These are phyloP conservation scores for Chrysoporthe puriensis DNA, from an alignment of 2,329 filamentous ascomycete species.

Conservation along the genomic window DNA sequence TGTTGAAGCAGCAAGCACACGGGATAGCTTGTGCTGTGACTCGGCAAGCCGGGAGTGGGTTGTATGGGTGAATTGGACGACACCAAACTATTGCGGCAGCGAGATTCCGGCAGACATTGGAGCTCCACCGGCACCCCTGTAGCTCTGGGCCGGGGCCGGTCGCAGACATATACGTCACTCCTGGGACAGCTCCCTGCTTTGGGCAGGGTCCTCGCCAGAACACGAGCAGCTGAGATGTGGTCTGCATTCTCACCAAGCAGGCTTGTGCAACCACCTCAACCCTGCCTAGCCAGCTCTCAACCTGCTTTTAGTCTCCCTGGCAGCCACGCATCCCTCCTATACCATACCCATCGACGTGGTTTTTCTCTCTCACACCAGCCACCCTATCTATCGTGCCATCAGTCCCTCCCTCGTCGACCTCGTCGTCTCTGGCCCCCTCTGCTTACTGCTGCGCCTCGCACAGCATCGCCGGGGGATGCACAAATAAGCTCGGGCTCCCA, in stretches of 20 bases:
- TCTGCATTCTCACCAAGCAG: neutral
- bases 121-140: neutral
- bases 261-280: slow-evolving; percentile 6
- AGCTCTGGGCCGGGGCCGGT: neutral
- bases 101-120: neutral
- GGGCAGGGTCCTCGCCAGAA: slow-evolving; percentile 2
- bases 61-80: neutral
- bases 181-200: slow-evolving; percentile 10
- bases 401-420: slow-evolving; percentile 8
- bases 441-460: slow-evolving; percentile 7
- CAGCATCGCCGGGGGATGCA: neutral
- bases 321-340: slow-evolving; percentile 2
- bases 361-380: slow-evolving; percentile 20
- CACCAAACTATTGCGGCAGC: neutral
- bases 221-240: slow-evolving; percentile 6
- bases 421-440: slow-evolving; percentile 12
- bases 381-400: neutral
- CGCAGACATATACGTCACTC: slow-evolving; percentile 8
- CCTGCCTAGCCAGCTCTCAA: slow-evolving; percentile 11
- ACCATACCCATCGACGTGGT: slow-evolving; percentile 13
- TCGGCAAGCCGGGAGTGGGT: neutral
- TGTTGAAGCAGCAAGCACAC: neutral
- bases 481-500: neutral
- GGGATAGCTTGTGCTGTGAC: neutral
- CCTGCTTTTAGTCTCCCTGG: slow-evolving; percentile 14